Evolutionary conservation across 371 early-diverging fungal genomes (phyloP), one percentile per base, ranked within the genome.

Genomic region (Syncephalis fuscata): DNA sequence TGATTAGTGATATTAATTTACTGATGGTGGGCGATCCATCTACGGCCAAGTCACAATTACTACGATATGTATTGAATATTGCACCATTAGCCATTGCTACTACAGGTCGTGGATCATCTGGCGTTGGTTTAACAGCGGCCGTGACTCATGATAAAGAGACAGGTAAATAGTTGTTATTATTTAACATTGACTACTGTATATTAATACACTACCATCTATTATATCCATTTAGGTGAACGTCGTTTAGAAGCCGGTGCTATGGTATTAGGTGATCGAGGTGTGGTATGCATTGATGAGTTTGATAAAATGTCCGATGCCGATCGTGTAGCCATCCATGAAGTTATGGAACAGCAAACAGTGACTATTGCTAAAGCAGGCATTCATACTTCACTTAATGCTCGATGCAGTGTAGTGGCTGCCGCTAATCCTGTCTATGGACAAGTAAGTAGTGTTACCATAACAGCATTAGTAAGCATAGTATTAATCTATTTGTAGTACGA

Each of bases 261-360:
- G 95, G 99, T 99, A 23, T 68, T 99, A 48, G 99, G 96, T 14
- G 99, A 99, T 58, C 78, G 93, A 25, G 99, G 99, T 45, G 81
- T 99, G 21, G 95, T 94, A 14, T 98, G 98, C 67, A 99, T 99
- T 59, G 99, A 99, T 73, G 99, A 99, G 70, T 99, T 99, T 72
- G 99, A 99, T 73, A 99, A 99, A 66, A 99, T 99, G 99, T 82
- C 81, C 48, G 98, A 98, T 53, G 73, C 80, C 22, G 99, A 99
- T 65, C 80, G 99, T 54, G 97, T 96, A 1, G 98, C 99, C 2
- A 98, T 99, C 64, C 99, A 99, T 71, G 99, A 99, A 80, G 99
- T 98, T 2, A 99, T 99, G 99, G 99, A 99, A 71, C 99, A 99
- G 70, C 99, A 99, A 60, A 93, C 95, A 1, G 92, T 97, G 4